Percentiles rank a stretch among this genome's conserved stretches.
Conservation (phyloP, 2,329 filamentous ascomycete genomes). For the Talaromyces piceae region DNA sequence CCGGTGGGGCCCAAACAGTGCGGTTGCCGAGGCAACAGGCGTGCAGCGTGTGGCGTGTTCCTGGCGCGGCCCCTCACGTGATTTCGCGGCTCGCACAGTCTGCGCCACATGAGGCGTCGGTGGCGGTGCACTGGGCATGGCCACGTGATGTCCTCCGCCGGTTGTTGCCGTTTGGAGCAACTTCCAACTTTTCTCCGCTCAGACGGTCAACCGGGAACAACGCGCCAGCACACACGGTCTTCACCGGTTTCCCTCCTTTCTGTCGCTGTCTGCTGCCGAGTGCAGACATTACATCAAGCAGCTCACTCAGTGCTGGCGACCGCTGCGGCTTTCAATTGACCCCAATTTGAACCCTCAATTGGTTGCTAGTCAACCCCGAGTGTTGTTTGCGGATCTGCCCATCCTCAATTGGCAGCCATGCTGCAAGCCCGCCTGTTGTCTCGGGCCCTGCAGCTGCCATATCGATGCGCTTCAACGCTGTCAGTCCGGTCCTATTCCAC, state of each 20-base stretch:
- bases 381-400: neutral
- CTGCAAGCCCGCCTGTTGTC: conserved; percentile 59
- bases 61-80: conserved; percentile 12
- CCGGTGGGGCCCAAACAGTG: conserved; percentile 16
- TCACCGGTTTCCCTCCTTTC: too few species aligned
- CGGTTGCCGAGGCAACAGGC: conserved; percentile 46
- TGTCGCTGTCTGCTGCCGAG: too few species aligned
- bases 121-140: neutral
- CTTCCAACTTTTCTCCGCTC: neutral
- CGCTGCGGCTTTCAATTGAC: too few species aligned
- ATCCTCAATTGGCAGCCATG: conserved; percentile 40
- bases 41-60: conserved; percentile 2
- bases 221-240: too few species aligned
- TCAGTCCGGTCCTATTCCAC: conserved; percentile 49
- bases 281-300: too few species aligned
- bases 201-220: neutral
- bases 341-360: too few species aligned
- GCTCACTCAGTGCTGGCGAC: too few species aligned
- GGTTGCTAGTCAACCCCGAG: neutral
- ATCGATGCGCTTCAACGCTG: conserved; percentile 39
- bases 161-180: neutral
- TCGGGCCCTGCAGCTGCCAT: conserved; percentile 43
- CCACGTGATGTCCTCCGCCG: conserved; percentile 3
- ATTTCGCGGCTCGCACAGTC: neutral
- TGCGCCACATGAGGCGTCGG: conserved; percentile 1